Evolutionary conservation across 257 asterid genomes (phyloP), one percentile per base, ranked within the genome.

Genomic region (Lavandula angustifolia): DNA sequence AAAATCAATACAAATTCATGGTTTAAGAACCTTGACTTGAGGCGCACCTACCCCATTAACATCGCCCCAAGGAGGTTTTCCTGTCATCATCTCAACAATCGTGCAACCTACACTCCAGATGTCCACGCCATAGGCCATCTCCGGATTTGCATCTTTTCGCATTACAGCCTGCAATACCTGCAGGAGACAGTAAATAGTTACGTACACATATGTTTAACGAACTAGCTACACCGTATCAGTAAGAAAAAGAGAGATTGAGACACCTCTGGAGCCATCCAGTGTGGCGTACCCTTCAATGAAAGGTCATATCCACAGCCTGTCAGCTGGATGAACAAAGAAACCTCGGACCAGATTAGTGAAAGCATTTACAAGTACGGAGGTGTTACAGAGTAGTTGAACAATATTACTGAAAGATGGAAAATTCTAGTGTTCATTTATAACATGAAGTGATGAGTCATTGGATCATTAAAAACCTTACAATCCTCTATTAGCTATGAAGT

Each of bases 181-280:
- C 29, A 60, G 31, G 55, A 22, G 55, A 42, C 12, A 43, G 38
- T 31, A 16, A 61, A 50, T 7, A 14, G 8, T 40, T 0, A 7
- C 37, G 16, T 62, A 70, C 44, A n/a, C 12, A 32, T 13, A 34
- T 62, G 55, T 60, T 34, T 43, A 55, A 31, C 29, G 9, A 27
- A 56, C 41, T 12, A 48, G 6, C 33, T 71, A 55, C 64, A 58
- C 37, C 11, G 6, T 40, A 35, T 17, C 33, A 12, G 48, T 60
- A 7, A 42, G 37, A 17, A 5, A 56, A n/a, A 31, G 64, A 57
- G 41, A 33, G 7, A 49, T 8, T 5, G 7, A 53, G 41, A 64
- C 78, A 90, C 97, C 96, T 91, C 98, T 6, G 98, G 98, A 56
- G 96, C 96, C 95, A 91, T 82, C 98, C 98, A 91, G 61, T 85